Conservation (phyloP, 1,139 yeast species). For the Geotrichum candidum region DNA sequence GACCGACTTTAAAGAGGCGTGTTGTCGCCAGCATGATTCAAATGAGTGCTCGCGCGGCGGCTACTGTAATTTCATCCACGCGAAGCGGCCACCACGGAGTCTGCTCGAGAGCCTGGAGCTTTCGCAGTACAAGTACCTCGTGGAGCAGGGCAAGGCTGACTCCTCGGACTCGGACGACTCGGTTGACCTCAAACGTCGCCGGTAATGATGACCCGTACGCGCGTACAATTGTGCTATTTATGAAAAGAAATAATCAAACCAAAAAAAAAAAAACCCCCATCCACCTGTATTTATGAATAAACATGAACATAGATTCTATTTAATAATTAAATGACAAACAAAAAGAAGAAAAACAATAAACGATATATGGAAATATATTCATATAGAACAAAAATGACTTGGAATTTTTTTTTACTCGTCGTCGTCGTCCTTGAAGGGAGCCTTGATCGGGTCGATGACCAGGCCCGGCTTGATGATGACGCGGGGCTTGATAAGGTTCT, state of each 20-base stretch:
- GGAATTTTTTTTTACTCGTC: background rate
- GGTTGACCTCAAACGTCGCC: conserved; percentile 4
- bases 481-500: conserved; percentile 81
- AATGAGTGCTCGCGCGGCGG: conserved; percentile 68
- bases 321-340: background rate
- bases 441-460: conserved; percentile 84
- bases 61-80: conserved; percentile 82
- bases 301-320: conserved; percentile 1
- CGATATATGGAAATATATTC: background rate
- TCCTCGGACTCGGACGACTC: conserved; percentile 12
- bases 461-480: conserved; percentile 81
- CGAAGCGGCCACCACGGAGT: conserved; percentile 49
- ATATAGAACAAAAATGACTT: background rate
- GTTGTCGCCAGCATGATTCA: conserved; percentile 65
- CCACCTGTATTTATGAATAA: background rate
- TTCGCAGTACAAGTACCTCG: conserved; percentile 34
- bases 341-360: background rate
- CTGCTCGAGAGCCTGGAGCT: conserved; percentile 40
- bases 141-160: conserved; percentile 16
- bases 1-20: conserved; percentile 61
- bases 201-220: background rate
- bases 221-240: background rate
- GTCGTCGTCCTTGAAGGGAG: conserved; percentile 46
- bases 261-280: too few relatives aligned
- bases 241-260: background rate